phyloP scores from a whole-genome alignment of 148 eudicot species.

The Limonium bicolor region DNA sequence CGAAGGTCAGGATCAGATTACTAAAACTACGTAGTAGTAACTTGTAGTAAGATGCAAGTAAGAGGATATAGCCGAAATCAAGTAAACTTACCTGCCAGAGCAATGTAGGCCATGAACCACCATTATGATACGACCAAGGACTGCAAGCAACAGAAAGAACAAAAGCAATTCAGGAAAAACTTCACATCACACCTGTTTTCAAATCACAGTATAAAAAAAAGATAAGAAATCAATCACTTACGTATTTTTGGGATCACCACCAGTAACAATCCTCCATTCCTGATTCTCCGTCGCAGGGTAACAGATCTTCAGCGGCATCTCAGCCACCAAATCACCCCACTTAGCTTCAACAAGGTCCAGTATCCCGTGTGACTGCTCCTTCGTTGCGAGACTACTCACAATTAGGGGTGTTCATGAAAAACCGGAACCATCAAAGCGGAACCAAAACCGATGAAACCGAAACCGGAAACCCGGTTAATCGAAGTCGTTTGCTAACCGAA shows the following conservation, averaged over 20 bases:
- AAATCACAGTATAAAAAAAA: no score
- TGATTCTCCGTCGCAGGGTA: constrained; percentile 50
- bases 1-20: background rate
- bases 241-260: constrained; percentile 57
- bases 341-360: constrained; percentile 46
- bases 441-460: no score
- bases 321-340: constrained; percentile 45
- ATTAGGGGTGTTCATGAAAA: no score
- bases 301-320: constrained; percentile 52
- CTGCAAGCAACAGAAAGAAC: constrained; percentile 22
- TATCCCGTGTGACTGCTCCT: constrained; percentile 36
- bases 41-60: background rate
- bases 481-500: no score
- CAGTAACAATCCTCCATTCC: constrained; percentile 53
- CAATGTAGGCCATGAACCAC: constrained; percentile 73
- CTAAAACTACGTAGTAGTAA: background rate
- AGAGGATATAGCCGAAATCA: background rate
- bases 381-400: no score
- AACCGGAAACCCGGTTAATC: no score
- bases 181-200: no score
- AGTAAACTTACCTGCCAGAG: constrained; percentile 56
- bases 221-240: constrained; percentile 13
- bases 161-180: no score
- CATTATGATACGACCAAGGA: constrained; percentile 74
- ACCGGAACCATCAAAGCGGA: no score